Evolutionary conservation across 306 rosid species (phyloP).

Genomic region (Hippophae rhamnoides): DNA sequence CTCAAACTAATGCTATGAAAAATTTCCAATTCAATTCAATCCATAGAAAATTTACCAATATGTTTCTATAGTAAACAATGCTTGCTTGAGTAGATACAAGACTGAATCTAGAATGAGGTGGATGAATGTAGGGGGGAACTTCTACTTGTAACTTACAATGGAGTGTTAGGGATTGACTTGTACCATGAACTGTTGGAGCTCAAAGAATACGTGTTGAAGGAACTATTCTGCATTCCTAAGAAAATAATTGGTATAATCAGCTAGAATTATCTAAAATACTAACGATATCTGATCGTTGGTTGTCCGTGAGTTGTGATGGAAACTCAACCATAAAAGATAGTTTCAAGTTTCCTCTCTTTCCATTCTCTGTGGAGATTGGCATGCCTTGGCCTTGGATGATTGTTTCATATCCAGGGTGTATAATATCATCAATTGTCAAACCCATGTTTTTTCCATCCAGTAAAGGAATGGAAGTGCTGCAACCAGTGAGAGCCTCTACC

Average conservation of each 20-base stretch:
- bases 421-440: conserved; percentile 37
- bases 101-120: too few species aligned
- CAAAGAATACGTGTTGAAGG: too few species aligned
- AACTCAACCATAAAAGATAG: conserved; percentile 52
- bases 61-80: too few species aligned
- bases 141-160: too few species aligned
- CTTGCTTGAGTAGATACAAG: too few species aligned
- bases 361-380: conserved; percentile 36
- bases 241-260: background rate
- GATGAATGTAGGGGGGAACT: too few species aligned
- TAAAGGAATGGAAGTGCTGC: conserved; percentile 47
- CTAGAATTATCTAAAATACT: conserved; percentile 34
- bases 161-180: too few species aligned
- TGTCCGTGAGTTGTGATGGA: conserved; percentile 43
- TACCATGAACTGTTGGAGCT: too few species aligned
- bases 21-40: too few species aligned
- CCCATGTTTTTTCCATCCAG: conserved; percentile 50
- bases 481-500: conserved; percentile 59
- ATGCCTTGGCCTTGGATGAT: conserved; percentile 55
- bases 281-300: conserved; percentile 48
- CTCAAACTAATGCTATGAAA: too few species aligned
- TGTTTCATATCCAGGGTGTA: conserved; percentile 50
- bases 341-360: conserved; percentile 53
- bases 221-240: background rate
- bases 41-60: too few species aligned